phyloP scores from a whole-genome alignment of 495 filamentous ascomycete genomes.

The Aspergillus baeticus region DNA sequence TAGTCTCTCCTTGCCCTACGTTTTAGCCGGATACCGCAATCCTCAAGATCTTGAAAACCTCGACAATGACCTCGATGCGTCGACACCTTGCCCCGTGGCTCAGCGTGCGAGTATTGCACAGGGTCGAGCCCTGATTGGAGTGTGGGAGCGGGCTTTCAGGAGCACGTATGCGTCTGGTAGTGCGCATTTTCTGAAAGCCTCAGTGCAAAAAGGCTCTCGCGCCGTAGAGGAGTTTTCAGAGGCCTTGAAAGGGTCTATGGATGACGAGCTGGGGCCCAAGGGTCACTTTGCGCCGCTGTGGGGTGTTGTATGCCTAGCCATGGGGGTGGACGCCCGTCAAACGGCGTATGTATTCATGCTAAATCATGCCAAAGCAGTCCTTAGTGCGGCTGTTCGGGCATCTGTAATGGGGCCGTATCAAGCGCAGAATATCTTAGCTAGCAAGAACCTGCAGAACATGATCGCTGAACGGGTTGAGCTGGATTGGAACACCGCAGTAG shows the following conservation, averaged over 20 bases:
- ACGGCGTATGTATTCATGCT: constrained; percentile 84
- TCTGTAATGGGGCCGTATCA: constrained; percentile 91
- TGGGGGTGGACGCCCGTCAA: constrained; percentile 60
- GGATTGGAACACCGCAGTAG: constrained; percentile 58
- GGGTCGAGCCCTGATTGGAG: constrained; percentile 76
- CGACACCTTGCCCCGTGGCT: constrained; percentile 81
- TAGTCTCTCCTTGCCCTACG: constrained; percentile 79
- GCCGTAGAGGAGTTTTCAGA: constrained; percentile 40
- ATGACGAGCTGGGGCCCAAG: constrained; percentile 36
- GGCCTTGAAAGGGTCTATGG: constrained; percentile 32
- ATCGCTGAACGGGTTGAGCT: constrained; percentile 61
- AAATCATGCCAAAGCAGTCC: constrained; percentile 81
- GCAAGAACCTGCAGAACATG: constrained; percentile 56
- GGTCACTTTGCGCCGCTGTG: constrained; percentile 82
- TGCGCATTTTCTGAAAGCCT: neutral
- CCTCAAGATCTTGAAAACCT: constrained; percentile 57
- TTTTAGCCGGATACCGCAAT: constrained; percentile 68
- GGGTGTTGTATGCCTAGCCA: constrained; percentile 65
- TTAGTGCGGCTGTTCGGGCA: constrained; percentile 86
- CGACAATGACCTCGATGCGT: constrained; percentile 85
- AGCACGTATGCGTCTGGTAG: constrained; percentile 25
- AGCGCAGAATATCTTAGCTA: constrained; percentile 78
- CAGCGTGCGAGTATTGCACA: constrained; percentile 81
- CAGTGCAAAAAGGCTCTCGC: constrained; percentile 24
- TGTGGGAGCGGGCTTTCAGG: constrained; percentile 82